Evolutionary conservation across 2,329 filamentous ascomycete genomes (phyloP).

Genomic region (Lasiodiplodia theobromae): DNA sequence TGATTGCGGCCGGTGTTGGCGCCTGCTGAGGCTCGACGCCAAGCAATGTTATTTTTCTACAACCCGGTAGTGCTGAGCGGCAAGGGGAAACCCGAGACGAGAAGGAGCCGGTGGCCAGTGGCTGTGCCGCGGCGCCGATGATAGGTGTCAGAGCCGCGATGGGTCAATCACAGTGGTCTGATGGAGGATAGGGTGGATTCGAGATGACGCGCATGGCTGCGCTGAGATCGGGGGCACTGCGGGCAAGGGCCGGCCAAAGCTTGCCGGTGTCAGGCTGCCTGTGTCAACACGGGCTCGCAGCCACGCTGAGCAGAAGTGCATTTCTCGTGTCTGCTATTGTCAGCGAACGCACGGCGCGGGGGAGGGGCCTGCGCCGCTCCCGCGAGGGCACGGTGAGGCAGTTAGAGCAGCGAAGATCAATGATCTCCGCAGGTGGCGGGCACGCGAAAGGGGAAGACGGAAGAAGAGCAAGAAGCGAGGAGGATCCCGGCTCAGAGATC

Average conservation of each 20-base stretch:
- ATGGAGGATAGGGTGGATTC: neutral
- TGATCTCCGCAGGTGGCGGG: constrained; percentile 22
- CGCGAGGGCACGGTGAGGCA: neutral
- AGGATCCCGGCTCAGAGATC: constrained; percentile 10
- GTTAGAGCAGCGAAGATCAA: constrained; percentile 19
- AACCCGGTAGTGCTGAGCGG: neutral
- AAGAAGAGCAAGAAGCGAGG: constrained; percentile 15
- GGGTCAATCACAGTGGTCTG: constrained; percentile 17
- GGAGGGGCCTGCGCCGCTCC: neutral
- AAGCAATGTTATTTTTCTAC: constrained; percentile 11
- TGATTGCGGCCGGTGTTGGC: neutral
- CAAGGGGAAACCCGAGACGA: constrained; percentile 11
- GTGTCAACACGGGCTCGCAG: constrained; percentile 4
- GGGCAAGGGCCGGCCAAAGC: neutral
- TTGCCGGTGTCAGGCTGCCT: neutral
- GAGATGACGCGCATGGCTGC: constrained; percentile 24
- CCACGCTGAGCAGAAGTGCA: neutral
- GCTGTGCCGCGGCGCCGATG: constrained; percentile 4
- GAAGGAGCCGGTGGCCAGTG: neutral
- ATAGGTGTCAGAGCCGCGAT: constrained; percentile 3
- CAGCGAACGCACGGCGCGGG: constrained; percentile 8
- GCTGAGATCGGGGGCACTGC: neutral
- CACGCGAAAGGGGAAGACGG: constrained; percentile 25
- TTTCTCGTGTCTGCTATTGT: neutral
- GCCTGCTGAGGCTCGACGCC: constrained; percentile 4